These are phyloP conservation scores for Apiospora hydei DNA, from an alignment of 2,329 filamentous ascomycete genomes.

Conservation along the genomic window DNA sequence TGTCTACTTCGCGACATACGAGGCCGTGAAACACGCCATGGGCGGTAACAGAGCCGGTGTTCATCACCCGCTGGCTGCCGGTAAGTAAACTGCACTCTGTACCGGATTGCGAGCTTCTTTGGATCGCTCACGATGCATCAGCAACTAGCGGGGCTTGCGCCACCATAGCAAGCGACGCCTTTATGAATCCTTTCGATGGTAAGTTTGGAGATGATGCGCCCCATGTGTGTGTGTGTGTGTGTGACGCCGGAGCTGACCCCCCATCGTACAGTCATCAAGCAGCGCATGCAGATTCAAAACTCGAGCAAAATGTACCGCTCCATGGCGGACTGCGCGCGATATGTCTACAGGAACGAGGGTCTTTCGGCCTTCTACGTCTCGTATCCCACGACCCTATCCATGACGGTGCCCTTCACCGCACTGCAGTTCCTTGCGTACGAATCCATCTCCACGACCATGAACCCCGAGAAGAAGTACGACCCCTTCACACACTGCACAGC, in stretches of 20 bases:
- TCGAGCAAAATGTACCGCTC: slow-evolving; percentile 87
- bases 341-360: slow-evolving; percentile 88
- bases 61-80: slow-evolving; percentile 92
- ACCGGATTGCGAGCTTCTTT: background rate
- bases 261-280: slow-evolving; percentile 82
- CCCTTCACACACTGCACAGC: slow-evolving; percentile 93
- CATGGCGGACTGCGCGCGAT: slow-evolving; percentile 84
- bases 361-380: slow-evolving; percentile 95
- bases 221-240: background rate
- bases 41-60: slow-evolving; percentile 87
- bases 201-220: slow-evolving; percentile 43
- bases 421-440: slow-evolving; percentile 98
- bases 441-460: slow-evolving; percentile 92
- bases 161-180: slow-evolving; percentile 94
- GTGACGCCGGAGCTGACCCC: slow-evolving; percentile 20
- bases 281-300: slow-evolving; percentile 97
- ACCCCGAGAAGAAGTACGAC: slow-evolving; percentile 85
- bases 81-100: slow-evolving; percentile 56
- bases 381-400: slow-evolving; percentile 95
- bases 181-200: slow-evolving; percentile 99
- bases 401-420: slow-evolving; percentile 98
- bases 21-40: slow-evolving; percentile 94
- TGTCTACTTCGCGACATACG: slow-evolving; percentile 98
- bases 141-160: slow-evolving; percentile 92
- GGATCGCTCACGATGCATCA: slow-evolving; percentile 45